Percentiles rank a stretch among this genome's conserved stretches.
These are phyloP conservation scores for Filosporella fistucella DNA, from an alignment of 495 filamentous ascomycete genomes.

Conservation along the genomic window DNA sequence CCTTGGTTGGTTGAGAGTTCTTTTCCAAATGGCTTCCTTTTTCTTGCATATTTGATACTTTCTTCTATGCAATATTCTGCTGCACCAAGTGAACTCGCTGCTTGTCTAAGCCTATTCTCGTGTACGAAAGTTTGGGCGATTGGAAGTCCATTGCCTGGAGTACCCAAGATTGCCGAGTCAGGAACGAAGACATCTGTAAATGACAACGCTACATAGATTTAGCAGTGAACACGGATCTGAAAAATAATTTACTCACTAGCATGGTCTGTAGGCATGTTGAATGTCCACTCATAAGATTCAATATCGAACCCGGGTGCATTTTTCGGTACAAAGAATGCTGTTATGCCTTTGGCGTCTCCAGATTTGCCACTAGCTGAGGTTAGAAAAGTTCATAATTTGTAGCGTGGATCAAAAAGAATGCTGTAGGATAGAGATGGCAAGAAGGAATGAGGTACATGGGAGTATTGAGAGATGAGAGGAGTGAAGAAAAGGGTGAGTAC, in stretches of 20 bases:
- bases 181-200: slow-evolving; percentile 46
- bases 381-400: too few relatives aligned
- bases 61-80: slow-evolving; percentile 51
- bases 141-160: slow-evolving; percentile 41
- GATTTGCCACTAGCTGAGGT: too few relatives aligned
- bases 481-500: too few relatives aligned
- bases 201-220: slow-evolving; percentile 41
- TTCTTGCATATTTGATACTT: slow-evolving; percentile 46
- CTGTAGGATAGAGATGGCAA: too few relatives aligned
- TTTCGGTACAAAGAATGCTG: slow-evolving; percentile 50
- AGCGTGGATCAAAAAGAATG: too few relatives aligned
- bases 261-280: slow-evolving; percentile 62
- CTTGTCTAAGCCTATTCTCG: slow-evolving; percentile 58
- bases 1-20: slow-evolving; percentile 52
- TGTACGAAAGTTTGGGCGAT: slow-evolving; percentile 60
- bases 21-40: slow-evolving; percentile 49
- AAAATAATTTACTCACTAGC: slow-evolving; percentile 8
- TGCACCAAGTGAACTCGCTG: slow-evolving; percentile 52
- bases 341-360: slow-evolving; percentile 47
- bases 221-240: slow-evolving; percentile 24
- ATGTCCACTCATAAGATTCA: slow-evolving; percentile 53
- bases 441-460: too few relatives aligned
- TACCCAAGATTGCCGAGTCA: slow-evolving; percentile 40
- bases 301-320: slow-evolving; percentile 40
- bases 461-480: too few relatives aligned